Base-by-base conservation (phyloP, 1,139 yeast genomes). In the Pichia sp. region DNA sequence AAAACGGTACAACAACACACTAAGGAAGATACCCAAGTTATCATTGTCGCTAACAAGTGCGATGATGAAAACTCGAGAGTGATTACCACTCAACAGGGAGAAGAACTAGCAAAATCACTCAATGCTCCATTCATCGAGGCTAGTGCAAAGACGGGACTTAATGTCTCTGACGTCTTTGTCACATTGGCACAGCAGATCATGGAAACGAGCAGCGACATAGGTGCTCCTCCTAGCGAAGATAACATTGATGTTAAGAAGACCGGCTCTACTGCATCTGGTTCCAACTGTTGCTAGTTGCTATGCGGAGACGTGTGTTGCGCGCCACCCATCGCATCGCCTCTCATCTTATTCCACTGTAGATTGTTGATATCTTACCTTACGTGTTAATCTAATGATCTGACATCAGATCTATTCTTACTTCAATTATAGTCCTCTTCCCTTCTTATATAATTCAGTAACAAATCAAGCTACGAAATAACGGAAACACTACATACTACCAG, bases 1-100 rank as follows among this genome's bases (percentile, higher is more conserved):
- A 78, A 83, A 52, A 88, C 96, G 23, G 96, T 91, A 30, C 84
- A 87, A 57, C 96, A 87, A 59, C 96, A 93, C 54, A 97, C 98
- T 31, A 83, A 82, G 53, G 96, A 87, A 51, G 95, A 87, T 53
- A 96, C 96, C 15, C 95, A 86, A 59, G 72, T 88, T 56, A 81
- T 91, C 55, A 70, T 91, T 48, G 96, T 91, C 22, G 98, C 96
- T 47, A 91, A 91, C 69, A 91, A 91, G 68, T 80, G 85, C 57
- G 98, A 91, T 55, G 88, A 84, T 60, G 84, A 62, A 63, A 96
- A 66, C 59, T 66, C 74, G 43, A 68, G 80, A 60, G 84, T 78
- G 40, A 93, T 91, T 13, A 69, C 88, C 21, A 70, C 74, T 43
- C 95, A 88, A 54, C 94, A 88, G 60, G 98, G 98, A 49, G 85